phyloP scores from a whole-genome alignment of 2,329 filamentous ascomycete species.

The Talaromyces sp. region DNA sequence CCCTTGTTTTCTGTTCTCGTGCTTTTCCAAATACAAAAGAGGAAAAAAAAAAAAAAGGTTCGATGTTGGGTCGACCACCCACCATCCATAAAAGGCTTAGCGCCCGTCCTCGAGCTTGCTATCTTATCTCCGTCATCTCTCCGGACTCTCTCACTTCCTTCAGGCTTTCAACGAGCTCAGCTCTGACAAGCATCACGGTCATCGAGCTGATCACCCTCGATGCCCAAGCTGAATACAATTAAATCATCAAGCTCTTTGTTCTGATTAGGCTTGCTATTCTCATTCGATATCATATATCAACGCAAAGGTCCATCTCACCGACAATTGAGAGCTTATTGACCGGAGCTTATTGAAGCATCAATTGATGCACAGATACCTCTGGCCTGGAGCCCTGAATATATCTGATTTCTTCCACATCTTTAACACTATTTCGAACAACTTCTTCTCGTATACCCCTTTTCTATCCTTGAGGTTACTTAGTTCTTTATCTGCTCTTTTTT shows the following conservation, averaged over 20 bases:
- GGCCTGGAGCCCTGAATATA: conserved; percentile 1
- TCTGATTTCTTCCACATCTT: background rate
- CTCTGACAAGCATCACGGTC: background rate
- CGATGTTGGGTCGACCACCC: background rate
- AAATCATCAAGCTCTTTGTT: background rate
- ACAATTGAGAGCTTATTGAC: conserved; percentile 14
- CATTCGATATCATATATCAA: background rate
- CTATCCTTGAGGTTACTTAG: background rate
- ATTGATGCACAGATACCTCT: background rate
- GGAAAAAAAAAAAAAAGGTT: background rate
- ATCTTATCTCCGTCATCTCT: background rate
- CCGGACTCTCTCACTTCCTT: background rate
- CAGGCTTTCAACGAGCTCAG: background rate
- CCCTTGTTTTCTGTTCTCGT: background rate
- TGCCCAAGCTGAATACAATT: background rate
- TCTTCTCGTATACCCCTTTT: background rate
- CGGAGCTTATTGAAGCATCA: conserved; percentile 11
- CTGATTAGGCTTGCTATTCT: background rate
- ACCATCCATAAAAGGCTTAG: conserved; percentile 3
- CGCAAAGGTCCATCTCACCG: background rate
- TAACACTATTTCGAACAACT: background rate
- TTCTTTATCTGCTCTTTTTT: background rate
- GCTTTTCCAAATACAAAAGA: too few species aligned
- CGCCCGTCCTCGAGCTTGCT: background rate
- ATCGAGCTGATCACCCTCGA: background rate